Percentiles rank a stretch among this genome's conserved stretches.
Evolutionary conservation across 164 flowering plant species (phyloP).

Genomic region (Platanus orientalis): DNA sequence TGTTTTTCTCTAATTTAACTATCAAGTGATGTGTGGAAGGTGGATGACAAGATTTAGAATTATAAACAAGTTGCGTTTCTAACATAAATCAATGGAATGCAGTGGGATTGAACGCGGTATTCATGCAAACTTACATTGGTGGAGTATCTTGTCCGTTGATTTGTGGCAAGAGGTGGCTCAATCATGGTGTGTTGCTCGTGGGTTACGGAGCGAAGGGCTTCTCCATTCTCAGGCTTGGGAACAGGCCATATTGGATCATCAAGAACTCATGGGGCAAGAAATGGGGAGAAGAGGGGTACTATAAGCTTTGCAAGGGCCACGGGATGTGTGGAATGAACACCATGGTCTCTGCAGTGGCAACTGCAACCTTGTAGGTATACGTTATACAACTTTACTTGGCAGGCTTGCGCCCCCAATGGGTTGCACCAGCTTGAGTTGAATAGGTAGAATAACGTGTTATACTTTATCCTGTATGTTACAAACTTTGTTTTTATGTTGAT

Average conservation of each 20-base stretch:
- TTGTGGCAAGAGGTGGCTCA: slow-evolving; percentile 53
- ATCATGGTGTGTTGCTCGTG: slow-evolving; percentile 77
- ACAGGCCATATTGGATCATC: slow-evolving; percentile 79
- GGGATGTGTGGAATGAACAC: slow-evolving; percentile 67
- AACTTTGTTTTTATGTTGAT: too few relatives aligned
- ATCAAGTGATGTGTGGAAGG: too few relatives aligned
- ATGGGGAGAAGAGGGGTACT: slow-evolving; percentile 86
- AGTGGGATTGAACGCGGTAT: slow-evolving; percentile 80
- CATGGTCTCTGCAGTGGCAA: slow-evolving; percentile 69
- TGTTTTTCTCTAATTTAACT: too few relatives aligned
- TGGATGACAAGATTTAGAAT: too few relatives aligned
- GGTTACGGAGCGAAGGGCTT: slow-evolving; percentile 69
- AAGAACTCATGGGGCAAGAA: slow-evolving; percentile 84
- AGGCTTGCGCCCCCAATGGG: background rate
- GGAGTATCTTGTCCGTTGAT: slow-evolving; percentile 87
- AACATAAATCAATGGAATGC: slow-evolving; percentile 12
- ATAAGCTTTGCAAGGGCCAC: slow-evolving; percentile 57
- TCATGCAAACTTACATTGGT: slow-evolving; percentile 89
- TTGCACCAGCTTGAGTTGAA: background rate
- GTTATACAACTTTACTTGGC: too few relatives aligned
- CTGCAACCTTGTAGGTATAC: slow-evolving; percentile 23
- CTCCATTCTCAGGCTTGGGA: slow-evolving; percentile 57
- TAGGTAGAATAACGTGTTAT: background rate
- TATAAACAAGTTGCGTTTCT: too few relatives aligned
- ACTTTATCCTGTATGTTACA: too few relatives aligned